Evolutionary conservation across 768 basidiomycete genomes (phyloP).

Genomic region (Coprinellus micaceus): DNA sequence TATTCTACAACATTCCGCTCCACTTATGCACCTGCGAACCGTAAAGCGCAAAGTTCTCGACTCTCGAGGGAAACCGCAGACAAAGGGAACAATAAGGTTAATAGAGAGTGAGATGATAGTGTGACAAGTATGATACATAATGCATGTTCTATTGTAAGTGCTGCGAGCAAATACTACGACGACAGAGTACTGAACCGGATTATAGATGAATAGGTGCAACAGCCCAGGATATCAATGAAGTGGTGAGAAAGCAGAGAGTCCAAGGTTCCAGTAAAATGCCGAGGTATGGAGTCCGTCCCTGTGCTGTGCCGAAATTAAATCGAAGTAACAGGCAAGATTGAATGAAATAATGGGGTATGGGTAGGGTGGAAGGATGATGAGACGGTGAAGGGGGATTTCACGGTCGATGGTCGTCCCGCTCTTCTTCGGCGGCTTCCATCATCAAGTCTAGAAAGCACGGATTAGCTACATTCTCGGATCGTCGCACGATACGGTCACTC

Average conservation of each 20-base stretch:
- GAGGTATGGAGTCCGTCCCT: no score
- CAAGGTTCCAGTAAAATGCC: no score
- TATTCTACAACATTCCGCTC: no score
- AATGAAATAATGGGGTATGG: background rate
- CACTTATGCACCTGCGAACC: no score
- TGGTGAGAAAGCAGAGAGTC: no score
- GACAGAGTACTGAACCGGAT: background rate
- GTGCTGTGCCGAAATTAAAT: no score
- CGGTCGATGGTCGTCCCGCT: slow-evolving; percentile 8
- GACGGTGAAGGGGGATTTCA: background rate
- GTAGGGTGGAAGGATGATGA: background rate
- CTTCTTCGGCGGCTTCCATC: slow-evolving; percentile 29
- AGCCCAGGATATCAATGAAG: background rate
- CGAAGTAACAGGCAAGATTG: background rate
- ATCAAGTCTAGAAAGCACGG: slow-evolving; percentile 26
- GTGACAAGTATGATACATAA: slow-evolving; percentile 1
- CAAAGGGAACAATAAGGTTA: background rate
- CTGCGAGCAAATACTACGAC: background rate
- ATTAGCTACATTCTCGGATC: background rate
- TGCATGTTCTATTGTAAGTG: background rate
- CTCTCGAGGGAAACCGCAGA: no score
- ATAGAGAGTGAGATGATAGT: background rate
- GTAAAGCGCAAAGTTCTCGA: no score
- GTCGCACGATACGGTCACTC: slow-evolving; percentile 22
- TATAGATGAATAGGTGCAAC: background rate